Conservation (phyloP, 805 yeast species). For the Teunomyces kruisii region DNA sequence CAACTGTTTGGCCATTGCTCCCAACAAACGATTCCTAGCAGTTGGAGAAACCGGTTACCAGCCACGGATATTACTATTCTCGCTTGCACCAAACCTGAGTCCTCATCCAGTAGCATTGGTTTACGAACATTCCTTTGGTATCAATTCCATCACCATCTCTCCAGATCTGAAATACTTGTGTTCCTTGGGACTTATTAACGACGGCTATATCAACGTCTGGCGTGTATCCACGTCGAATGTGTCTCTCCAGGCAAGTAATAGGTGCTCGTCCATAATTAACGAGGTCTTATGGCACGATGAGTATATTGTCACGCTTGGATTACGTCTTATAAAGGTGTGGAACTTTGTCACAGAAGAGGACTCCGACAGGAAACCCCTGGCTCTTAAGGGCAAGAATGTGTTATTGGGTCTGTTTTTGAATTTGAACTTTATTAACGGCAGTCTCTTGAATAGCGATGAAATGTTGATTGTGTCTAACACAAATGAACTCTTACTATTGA, state of each 20-base stretch:
- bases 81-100: slow-evolving; percentile 50
- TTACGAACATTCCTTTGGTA: slow-evolving; percentile 66
- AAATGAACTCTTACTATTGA: slow-evolving; percentile 32
- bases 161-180: slow-evolving; percentile 56
- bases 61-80: slow-evolving; percentile 62
- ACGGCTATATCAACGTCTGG: slow-evolving; percentile 70
- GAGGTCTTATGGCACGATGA: slow-evolving; percentile 57
- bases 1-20: slow-evolving; percentile 58
- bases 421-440: slow-evolving; percentile 48
- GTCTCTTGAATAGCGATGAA: slow-evolving; percentile 34
- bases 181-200: slow-evolving; percentile 66
- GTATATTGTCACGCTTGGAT: slow-evolving; percentile 55
- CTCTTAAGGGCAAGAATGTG: slow-evolving; percentile 58
- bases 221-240: slow-evolving; percentile 22
- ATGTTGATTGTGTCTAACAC: slow-evolving; percentile 33
- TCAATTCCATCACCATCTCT: slow-evolving; percentile 54
- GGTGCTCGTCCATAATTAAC: slow-evolving; percentile 60
- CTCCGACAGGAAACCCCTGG: slow-evolving; percentile 4
- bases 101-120: slow-evolving; percentile 52
- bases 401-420: slow-evolving; percentile 50
- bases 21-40: slow-evolving; percentile 54
- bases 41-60: slow-evolving; percentile 72
- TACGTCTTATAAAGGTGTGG: slow-evolving; percentile 66
- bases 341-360: slow-evolving; percentile 27
- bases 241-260: slow-evolving; percentile 50